A percentile compares a stretch with the other conserved stretches of the same genome.
phyloP scores from a whole-genome alignment of 495 filamentous ascomycete species.

The Thermothielavioides terrestris region DNA sequence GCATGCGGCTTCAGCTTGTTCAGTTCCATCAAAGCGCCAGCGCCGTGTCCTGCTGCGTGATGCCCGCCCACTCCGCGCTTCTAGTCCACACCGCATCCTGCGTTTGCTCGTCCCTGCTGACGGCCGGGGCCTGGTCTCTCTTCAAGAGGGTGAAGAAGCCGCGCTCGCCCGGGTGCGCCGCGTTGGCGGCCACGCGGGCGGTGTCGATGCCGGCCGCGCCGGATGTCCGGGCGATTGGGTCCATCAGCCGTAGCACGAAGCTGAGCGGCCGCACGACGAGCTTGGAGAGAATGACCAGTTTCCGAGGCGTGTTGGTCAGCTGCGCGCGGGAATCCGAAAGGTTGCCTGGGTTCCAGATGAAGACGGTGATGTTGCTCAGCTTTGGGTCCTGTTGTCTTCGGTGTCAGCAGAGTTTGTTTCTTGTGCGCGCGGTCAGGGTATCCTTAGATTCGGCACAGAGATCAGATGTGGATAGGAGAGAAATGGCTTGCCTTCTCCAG shows the following conservation, averaged over 20 bases:
- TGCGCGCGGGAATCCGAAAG: constrained; percentile 39
- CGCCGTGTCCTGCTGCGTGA: too few relatives aligned
- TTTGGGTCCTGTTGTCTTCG: constrained; percentile 24
- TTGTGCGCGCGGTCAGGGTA: too few relatives aligned
- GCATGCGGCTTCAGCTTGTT: too few relatives aligned
- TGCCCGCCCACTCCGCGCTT: too few relatives aligned
- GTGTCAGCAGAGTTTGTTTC: not conserved
- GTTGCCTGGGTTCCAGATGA: constrained; percentile 40
- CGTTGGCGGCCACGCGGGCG: constrained; percentile 21
- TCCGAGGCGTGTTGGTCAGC: constrained; percentile 32
- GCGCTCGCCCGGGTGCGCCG: constrained; percentile 22
- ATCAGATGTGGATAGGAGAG: not conserved
- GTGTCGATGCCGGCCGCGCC: constrained; percentile 32
- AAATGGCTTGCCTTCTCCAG: constrained; percentile 30
- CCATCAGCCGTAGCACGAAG: constrained; percentile 26
- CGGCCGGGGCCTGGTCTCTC: constrained; percentile 31
- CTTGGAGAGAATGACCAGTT: constrained; percentile 18
- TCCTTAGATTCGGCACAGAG: not conserved
- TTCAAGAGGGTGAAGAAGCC: constrained; percentile 35
- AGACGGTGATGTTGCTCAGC: constrained; percentile 35
- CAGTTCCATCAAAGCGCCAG: too few relatives aligned
- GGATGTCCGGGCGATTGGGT: constrained; percentile 29
- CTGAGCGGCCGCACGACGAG: constrained; percentile 28
- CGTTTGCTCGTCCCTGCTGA: constrained; percentile 33
- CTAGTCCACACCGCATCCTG: constrained; percentile 39